Conservation (phyloP, 345 rosid genomes). For the Bruguiera parviflora region DNA sequence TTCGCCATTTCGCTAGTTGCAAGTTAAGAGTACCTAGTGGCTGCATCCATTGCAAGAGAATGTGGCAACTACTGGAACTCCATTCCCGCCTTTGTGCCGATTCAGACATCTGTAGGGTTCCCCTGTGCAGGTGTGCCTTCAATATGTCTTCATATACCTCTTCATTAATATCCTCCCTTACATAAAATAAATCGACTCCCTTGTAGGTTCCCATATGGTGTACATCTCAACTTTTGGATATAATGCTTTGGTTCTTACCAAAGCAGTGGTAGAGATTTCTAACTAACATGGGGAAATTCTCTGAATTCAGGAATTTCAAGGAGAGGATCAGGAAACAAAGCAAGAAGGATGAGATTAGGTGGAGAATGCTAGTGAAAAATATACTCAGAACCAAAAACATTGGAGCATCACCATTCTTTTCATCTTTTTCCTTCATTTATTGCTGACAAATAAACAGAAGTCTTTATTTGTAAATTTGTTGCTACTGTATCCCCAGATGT, state of each 20-base stretch:
- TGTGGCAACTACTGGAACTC: conserved; percentile 90
- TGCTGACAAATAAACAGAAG: neutral
- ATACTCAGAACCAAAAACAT: conserved; percentile 53
- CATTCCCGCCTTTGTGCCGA: conserved; percentile 76
- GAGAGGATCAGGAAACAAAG: conserved; percentile 57
- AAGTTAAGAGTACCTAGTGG: conserved; percentile 70
- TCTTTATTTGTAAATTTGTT: conserved; percentile 11
- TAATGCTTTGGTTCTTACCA: neutral
- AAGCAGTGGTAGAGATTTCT: neutral
- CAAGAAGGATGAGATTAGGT: conserved; percentile 70
- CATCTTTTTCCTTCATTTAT: conserved; percentile 17
- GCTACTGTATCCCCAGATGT: neutral
- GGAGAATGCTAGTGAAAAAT: conserved; percentile 68
- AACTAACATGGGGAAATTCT: conserved; percentile 3
- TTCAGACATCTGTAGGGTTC: conserved; percentile 65
- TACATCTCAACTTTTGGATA: too few species aligned
- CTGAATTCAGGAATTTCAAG: conserved; percentile 54
- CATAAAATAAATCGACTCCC: too few species aligned
- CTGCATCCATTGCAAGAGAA: conserved; percentile 84
- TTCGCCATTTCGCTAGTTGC: conserved; percentile 81
- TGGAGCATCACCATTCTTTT: conserved; percentile 51
- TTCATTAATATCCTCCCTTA: too few species aligned
- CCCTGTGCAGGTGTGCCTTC: conserved; percentile 62
- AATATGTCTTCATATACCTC: too few species aligned
- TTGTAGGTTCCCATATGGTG: too few species aligned